Base-by-base conservation (phyloP, 129 eudicot genomes). In the Artemisia argyi region DNA sequence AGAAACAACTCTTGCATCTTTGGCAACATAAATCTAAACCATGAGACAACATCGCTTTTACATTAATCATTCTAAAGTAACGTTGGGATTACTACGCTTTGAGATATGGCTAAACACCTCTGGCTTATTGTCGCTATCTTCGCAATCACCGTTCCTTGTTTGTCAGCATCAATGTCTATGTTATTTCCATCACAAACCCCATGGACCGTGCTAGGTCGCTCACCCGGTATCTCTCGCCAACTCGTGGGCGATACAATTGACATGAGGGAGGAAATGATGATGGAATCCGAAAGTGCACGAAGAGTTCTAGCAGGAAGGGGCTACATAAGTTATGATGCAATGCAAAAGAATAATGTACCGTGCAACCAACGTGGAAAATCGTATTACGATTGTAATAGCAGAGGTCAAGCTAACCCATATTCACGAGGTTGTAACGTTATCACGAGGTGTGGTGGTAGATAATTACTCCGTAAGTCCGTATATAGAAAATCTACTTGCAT, bases 241-340 rank as follows among this genome's bases (percentile, higher is more conserved):
- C 65, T 5, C 2, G 65, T 60, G 7, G 64, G 15, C 2, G 64
- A 59, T 30, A 59, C 16, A 15, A 60, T 60, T 26, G 11, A 60
- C 42, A 60, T 26, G 65, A 60, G 65, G 3, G 77, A 69, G 18
- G 81, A 79, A 46, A 74, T 74, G 61, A 73, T 57, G 70, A 65
- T 58, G 83, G 75, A 51, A 57, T 76, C 80, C 0, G 78, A 75
- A 18, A 56, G 53, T 24, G 69, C 69, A 26, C 64, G 86, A 11
- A 30, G 89, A 1, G 5, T 72, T 51, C 51, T 81, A 24, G 78
- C 52, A 0, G 55, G 61, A 44, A 18, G 72, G 9, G 56, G 73
- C 2, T 79, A 85, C 54, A 78, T 85, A 2, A 85, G 86, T 44
- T 85, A 85, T 19, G 74, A 73, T 1, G 86, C 86, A 7, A 76